Percentiles rank a stretch among this genome's conserved stretches.
Conservation (phyloP, 257 asterid genomes). For the Gardenia jasminoides region DNA sequence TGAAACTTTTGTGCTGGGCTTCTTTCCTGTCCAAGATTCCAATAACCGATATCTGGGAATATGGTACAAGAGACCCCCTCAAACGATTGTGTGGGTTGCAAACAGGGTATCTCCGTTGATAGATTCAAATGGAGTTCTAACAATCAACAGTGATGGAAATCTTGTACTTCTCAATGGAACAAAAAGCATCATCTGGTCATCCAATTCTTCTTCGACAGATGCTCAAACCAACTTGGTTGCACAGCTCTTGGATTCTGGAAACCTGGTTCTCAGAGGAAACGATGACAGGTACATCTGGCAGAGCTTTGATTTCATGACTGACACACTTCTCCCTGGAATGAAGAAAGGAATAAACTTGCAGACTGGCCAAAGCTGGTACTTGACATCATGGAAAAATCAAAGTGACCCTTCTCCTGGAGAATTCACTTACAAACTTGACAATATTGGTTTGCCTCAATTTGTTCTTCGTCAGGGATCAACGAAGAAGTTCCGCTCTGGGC, state of each 20-base stretch:
- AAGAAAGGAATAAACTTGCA: slow-evolving; percentile 11
- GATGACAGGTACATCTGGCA: slow-evolving; percentile 21
- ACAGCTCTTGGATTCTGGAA: slow-evolving; percentile 29
- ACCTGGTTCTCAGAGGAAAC: slow-evolving; percentile 18
- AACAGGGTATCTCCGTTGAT: slow-evolving; percentile 21
- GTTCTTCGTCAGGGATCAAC: slow-evolving; percentile 15
- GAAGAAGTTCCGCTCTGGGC: not conserved
- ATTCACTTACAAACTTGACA: slow-evolving; percentile 15
- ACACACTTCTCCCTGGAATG: slow-evolving; percentile 27
- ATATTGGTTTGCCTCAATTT: slow-evolving; percentile 24
- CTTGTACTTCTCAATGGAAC: slow-evolving; percentile 11
- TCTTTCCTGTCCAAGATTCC: slow-evolving; percentile 18
- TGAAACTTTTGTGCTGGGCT: slow-evolving; percentile 25
- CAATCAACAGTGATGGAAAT: slow-evolving; percentile 16
- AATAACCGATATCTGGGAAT: slow-evolving; percentile 25
- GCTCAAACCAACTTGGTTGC: slow-evolving; percentile 9
- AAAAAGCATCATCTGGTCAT: slow-evolving; percentile 22
- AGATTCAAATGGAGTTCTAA: slow-evolving; percentile 15
- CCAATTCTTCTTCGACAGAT: slow-evolving; percentile 9
- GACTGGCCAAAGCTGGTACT: slow-evolving; percentile 13
- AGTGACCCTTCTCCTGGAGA: slow-evolving; percentile 33
- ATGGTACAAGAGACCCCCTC: slow-evolving; percentile 26
- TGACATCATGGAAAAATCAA: slow-evolving; percentile 22
- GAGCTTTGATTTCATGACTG: slow-evolving; percentile 30
- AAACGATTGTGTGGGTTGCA: slow-evolving; percentile 31